Conservation (phyloP, 176 grass and related monocot genomes). For the Oryza coarctata region DNA sequence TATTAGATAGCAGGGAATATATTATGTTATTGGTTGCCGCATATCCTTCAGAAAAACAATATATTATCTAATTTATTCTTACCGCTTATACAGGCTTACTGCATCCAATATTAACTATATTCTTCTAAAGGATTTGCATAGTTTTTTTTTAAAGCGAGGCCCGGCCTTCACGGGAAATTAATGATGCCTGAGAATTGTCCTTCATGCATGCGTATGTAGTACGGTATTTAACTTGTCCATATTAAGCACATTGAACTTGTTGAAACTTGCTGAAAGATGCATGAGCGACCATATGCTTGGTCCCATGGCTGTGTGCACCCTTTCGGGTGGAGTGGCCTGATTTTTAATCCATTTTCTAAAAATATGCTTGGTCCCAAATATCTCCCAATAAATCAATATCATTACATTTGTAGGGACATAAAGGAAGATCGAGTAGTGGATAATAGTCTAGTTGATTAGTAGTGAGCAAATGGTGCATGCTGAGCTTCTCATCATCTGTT, state of each 20-base stretch:
- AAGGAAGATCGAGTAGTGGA: neutral
- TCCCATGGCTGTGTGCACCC: too few relatives aligned
- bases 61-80: too few relatives aligned
- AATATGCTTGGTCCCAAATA: neutral
- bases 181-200: neutral
- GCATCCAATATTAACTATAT: too few relatives aligned
- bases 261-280: neutral
- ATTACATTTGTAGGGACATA: neutral
- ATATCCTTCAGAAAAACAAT: too few relatives aligned
- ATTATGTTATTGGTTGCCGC: too few relatives aligned
- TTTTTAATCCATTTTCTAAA: too few relatives aligned
- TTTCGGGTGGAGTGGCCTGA: too few relatives aligned
- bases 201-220: neutral
- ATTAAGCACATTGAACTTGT: neutral
- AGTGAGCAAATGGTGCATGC: constrained; percentile 31
- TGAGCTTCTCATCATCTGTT: neutral
- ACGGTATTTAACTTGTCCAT: neutral
- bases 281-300: neutral
- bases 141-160: neutral
- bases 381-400: neutral
- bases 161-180: neutral
- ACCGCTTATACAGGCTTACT: too few relatives aligned
- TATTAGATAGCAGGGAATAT: too few relatives aligned
- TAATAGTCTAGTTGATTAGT: neutral
- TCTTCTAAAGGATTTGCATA: neutral